These are phyloP conservation scores for Alternaria ventricosa DNA, from an alignment of 2,329 filamentous ascomycete species.

Conservation along the genomic window DNA sequence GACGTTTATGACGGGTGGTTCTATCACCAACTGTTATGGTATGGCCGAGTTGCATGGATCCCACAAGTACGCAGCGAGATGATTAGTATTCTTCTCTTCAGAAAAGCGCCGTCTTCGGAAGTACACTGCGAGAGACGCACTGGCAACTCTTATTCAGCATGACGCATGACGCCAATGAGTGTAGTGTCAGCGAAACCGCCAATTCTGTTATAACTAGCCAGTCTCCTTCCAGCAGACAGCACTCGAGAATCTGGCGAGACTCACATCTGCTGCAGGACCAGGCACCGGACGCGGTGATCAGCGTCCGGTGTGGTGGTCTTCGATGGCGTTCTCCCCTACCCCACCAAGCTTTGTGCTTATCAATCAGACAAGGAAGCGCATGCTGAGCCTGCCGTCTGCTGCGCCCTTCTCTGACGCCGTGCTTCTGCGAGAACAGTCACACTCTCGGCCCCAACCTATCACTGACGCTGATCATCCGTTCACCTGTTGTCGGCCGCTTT, in stretches of 20 bases:
- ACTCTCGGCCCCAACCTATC: constrained; percentile 17
- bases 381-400: constrained; percentile 2
- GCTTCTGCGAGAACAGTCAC: constrained; percentile 12
- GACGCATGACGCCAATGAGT: background rate
- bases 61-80: background rate
- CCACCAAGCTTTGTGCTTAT: constrained; percentile 28
- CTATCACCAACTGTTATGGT: background rate
- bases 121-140: background rate
- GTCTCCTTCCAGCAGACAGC: background rate
- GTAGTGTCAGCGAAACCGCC: background rate
- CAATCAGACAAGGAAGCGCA: constrained; percentile 22
- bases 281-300: constrained; percentile 23
- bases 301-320: constrained; percentile 11
- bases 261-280: constrained; percentile 13
- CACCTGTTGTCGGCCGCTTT: constrained; percentile 20
- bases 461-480: constrained; percentile 10
- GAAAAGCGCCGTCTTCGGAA: background rate
- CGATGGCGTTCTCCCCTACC: constrained; percentile 29
- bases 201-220: background rate
- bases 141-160: background rate
- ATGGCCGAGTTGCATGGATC: background rate
- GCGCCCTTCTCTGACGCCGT: constrained; percentile 23
- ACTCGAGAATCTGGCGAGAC: background rate
- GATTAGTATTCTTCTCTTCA: background rate
- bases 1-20: background rate